Percentiles rank a stretch among this genome's conserved stretches.
Evolutionary conservation across 2,329 filamentous ascomycete species (phyloP).

Genomic region (Neodidymelliopsis sp.): DNA sequence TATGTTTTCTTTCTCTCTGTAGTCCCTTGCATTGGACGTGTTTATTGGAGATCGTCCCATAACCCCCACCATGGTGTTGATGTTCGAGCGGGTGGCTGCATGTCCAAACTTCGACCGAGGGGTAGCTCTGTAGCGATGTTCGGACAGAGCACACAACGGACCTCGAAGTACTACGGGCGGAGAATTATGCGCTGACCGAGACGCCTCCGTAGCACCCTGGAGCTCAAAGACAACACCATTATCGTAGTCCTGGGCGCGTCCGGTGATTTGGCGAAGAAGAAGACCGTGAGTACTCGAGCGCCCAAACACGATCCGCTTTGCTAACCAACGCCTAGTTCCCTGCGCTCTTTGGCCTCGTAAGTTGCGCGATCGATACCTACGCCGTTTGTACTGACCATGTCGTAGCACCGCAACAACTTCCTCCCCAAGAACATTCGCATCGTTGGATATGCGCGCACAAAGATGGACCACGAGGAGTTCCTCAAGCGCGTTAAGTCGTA

Average conservation of each 20-base stretch:
- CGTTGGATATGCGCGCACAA: constrained; percentile 97
- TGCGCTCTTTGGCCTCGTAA: constrained; percentile 94
- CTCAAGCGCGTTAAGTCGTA: constrained; percentile 94
- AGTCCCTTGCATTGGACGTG: not conserved
- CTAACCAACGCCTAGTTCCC: constrained; percentile 73
- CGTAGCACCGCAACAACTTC: constrained; percentile 97
- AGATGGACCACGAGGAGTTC: constrained; percentile 98
- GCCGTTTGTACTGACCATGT: constrained; percentile 29
- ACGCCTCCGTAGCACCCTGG: constrained; percentile 71
- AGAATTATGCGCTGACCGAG: constrained; percentile 37
- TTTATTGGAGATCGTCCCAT: constrained; percentile 1
- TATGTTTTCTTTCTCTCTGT: constrained; percentile 42
- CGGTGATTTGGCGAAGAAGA: constrained; percentile 98
- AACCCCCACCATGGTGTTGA: constrained; percentile 1
- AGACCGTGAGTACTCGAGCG: constrained; percentile 73
- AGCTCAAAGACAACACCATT: constrained; percentile 98
- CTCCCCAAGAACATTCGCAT: constrained; percentile 95
- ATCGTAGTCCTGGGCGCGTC: constrained; percentile 97
- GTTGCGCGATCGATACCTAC: constrained; percentile 51
- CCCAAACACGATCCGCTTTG: constrained; percentile 9
- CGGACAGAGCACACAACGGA: constrained; percentile 13
- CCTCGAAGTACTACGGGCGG: constrained; percentile 16
- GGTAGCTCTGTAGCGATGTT: constrained; percentile 20
- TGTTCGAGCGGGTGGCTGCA: constrained; percentile 1
- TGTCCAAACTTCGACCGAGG: constrained; percentile 13